Evolutionary conservation across 2,329 filamentous ascomycete species (phyloP), one percentile per base, ranked within the genome.

Genomic region (Apiospora arundinis): DNA sequence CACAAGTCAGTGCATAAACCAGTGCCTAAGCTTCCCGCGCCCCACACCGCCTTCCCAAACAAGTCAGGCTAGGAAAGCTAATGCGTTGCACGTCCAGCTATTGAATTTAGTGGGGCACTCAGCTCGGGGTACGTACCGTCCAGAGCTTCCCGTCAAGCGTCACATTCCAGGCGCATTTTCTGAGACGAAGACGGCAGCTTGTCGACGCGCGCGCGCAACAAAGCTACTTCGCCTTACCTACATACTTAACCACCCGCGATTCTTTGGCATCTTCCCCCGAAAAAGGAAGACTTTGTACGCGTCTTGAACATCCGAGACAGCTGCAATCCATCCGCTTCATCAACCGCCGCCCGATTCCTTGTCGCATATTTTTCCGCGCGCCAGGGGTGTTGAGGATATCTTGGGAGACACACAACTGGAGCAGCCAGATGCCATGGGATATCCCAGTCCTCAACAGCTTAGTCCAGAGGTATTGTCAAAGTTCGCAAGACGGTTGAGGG

Each of bases 381-480:
- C 32, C n/a, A 37, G 56, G 56, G 56, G 56, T 40, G 18, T 63
- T 14, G 56, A 63, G 56, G 56, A 28, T 40, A 63, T 63, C 32
- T 63, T 63, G 9, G 56, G 56, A 63, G 40, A 23, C 52, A 23
- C 52, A 63, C 18, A n/a, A 40, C 42, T 2, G 32, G 56, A 63
- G 56, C 56, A 63, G 56, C 56, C 56, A 63, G 56, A 63, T 63
- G 56, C 56, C 56, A 63, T 63, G 56, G 56, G 56, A 63, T 63
- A 63, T 63, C 56, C 56, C 56, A 63, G 56, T 40, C 56, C 56
- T 37, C 28, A 63, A 18, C 56, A 63, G 56, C 56, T 63, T 63
- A 63, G 56, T 63, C 56, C 56, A 63, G 32, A 63, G 56, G 56
- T 63, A 63, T 63, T 12, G 32, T 63, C 56, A 11, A 63, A 60